A percentile compares a stretch with the other conserved stretches of the same genome.
phyloP scores from a whole-genome alignment of 768 basidiomycete species.

The Suillus tomentosus region DNA sequence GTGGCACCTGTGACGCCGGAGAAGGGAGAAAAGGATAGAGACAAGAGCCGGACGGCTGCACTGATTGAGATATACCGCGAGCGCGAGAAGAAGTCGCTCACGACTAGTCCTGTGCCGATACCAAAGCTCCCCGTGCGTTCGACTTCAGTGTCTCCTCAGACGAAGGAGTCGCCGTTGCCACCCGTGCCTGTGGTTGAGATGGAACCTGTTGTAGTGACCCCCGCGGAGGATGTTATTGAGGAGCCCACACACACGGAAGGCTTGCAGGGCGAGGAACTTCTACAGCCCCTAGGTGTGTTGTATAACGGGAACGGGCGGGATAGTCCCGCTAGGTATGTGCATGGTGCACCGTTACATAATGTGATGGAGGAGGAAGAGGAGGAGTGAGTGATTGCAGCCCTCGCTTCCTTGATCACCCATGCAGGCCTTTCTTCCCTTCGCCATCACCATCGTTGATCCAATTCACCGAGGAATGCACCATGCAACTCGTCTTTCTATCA shows the following conservation, averaged over 20 bases:
- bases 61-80: conserved; percentile 89
- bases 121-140: conserved; percentile 41
- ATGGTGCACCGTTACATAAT: conserved; percentile 85
- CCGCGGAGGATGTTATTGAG: conserved; percentile 25
- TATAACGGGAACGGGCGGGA: conserved; percentile 54
- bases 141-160: conserved; percentile 13
- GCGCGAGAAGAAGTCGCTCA: conserved; percentile 48
- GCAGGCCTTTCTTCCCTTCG: background rate
- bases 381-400: conserved; percentile 30
- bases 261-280: conserved; percentile 14
- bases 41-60: conserved; percentile 65
- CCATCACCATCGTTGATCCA: background rate
- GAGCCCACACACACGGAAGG: conserved; percentile 23
- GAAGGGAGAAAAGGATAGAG: conserved; percentile 29
- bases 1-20: conserved; percentile 16
- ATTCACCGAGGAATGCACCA: background rate
- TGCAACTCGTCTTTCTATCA: background rate
- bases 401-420: background rate
- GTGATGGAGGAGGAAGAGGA: conserved; percentile 85
- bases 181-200: conserved; percentile 8
- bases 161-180: conserved; percentile 17
- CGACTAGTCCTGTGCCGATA: conserved; percentile 17
- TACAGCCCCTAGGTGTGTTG: conserved; percentile 37
- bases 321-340: conserved; percentile 74
- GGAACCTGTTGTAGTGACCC: conserved; percentile 18